These are phyloP conservation scores for Micromonas commoda DNA, from an alignment of 139 green algal genomes.

Conservation along the genomic window DNA sequence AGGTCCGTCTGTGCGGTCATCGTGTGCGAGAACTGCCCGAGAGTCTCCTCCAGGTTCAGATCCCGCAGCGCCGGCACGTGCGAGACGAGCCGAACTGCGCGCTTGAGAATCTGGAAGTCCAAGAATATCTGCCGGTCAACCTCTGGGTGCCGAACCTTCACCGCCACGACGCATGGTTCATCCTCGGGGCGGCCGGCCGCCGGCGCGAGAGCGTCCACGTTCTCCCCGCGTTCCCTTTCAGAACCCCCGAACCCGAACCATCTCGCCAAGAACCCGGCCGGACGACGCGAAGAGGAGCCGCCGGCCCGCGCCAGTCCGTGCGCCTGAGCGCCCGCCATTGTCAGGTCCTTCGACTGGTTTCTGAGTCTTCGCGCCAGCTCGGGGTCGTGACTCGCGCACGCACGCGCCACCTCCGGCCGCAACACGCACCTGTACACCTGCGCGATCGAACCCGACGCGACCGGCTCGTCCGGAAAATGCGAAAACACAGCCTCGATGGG, in stretches of 20 bases:
- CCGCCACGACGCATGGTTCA: background rate
- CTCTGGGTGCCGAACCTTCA: slow-evolving; percentile 38
- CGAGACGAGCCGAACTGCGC: slow-evolving; percentile 28
- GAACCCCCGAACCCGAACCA: no score
- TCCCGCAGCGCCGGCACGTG: slow-evolving; percentile 22
- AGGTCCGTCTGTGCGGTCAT: slow-evolving; percentile 68
- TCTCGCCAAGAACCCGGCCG: no score
- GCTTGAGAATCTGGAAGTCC: slow-evolving; percentile 41
- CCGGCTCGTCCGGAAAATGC: slow-evolving; percentile 1
- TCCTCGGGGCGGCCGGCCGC: background rate
- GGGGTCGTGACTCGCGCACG: background rate
- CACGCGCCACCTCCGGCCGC: background rate
- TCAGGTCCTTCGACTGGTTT: background rate
- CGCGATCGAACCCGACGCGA: slow-evolving; percentile 26
- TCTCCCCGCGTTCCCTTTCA: no score
- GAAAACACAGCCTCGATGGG: background rate
- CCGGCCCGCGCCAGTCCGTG: no score
- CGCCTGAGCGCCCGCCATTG: background rate
- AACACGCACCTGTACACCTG: slow-evolving; percentile 14
- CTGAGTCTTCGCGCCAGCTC: background rate
- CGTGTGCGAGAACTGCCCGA: slow-evolving; percentile 45
- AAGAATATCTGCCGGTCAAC: slow-evolving; percentile 35
- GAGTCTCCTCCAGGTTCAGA: slow-evolving; percentile 37
- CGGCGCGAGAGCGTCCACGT: background rate
- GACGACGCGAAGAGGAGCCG: no score